Base-by-base conservation (phyloP, 495 filamentous ascomycete species). In the Aspergillus panamensis region DNA sequence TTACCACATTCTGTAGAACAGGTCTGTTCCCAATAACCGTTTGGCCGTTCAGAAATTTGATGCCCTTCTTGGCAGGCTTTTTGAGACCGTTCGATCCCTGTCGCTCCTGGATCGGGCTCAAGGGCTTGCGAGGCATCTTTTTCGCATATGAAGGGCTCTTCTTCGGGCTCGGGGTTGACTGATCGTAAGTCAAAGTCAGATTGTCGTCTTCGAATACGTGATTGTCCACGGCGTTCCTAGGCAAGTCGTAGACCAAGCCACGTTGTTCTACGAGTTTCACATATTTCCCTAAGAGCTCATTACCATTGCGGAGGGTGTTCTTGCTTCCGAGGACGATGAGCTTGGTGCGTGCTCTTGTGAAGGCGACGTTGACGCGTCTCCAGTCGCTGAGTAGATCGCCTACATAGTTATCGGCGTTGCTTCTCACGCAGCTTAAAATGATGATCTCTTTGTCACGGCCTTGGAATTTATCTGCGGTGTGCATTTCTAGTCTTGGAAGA, bases 391-490 rank as follows among this genome's bases (percentile, higher is more conserved):
- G 75, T 57, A 98, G 71, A 51, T 97, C 94, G 30, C 94, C 94
- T 8, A 98, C 87, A 39, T 80, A 81, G 39, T 85, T 84, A 1
- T 81, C 79, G 33, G 90, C 82, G 63, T 98, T 98, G 64, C 84
- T 92, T 10, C 94, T 83, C 8, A 98, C 94, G 30, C 93, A 84
- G 49, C 81, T 86, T 13, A 98, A 81, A 20, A 98, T 82, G 12
- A 97, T 80, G 12, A 96, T 84, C 63, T 92, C 89, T 71, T 98
- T 98, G 69, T 98, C 94, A 2, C 94, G 81, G 6, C 94, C 94
- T 70, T 98, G 94, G 71, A 96, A 98, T 52, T 91, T 90, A 66
- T 98, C 94, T 6, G 94, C 90, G 0, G 94, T 97, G 72, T 97
- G 91, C 82, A 97, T 90, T 71, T 98, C 94, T 12, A 98, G 83